Evolutionary conservation across 805 yeast species (phyloP), one percentile per base, ranked within the genome.

Genomic region (Lipomyces sp.): DNA sequence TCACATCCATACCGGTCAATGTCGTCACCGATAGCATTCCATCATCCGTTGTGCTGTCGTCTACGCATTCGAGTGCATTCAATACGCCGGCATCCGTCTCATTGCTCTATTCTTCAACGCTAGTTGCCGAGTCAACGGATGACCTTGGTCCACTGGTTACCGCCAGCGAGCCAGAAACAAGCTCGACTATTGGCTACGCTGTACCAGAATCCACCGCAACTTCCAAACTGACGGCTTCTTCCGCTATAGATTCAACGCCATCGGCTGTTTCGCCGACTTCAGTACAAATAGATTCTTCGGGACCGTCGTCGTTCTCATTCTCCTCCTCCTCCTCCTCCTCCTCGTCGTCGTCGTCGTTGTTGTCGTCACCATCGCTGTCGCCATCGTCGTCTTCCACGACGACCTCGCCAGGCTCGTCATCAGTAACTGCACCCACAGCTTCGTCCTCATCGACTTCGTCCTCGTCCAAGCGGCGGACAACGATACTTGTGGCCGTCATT

Each of bases 1-100:
- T 24, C n/a, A 51, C 54, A 3, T 51, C 54, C 13, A 29, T 51
- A n/a, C 54, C 54, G 11, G 15, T 13, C 5, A 29, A n/a, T n/a
- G 33, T 51, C 54, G 33, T 51, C 54, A 51, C 54, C 7, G 54
- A 10, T 7, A 24, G 54, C 54, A 51, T 7, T 51, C 54, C 33
- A n/a, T 13, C 54, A 8, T n/a, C 54, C 33, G n/a, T 33, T 15
- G 13, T 13, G 4, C n/a, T 7, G 4, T n/a, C 29, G 13, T 51
- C 54, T 51, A 15, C 30, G 8, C 5, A n/a, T 48, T 48, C 53
- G 24, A 13, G 7, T 11, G 3, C 39, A 10, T 35, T 35, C 13
- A 33, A 29, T 24, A 33, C 29, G 13, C 10, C 15, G 13, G 34
- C n/a, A 33, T 4, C 54, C 54, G 33, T 7, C 33, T 24, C 33